Evolutionary conservation across 805 yeast species (phyloP).

Genomic region (Ogataea angusta): DNA sequence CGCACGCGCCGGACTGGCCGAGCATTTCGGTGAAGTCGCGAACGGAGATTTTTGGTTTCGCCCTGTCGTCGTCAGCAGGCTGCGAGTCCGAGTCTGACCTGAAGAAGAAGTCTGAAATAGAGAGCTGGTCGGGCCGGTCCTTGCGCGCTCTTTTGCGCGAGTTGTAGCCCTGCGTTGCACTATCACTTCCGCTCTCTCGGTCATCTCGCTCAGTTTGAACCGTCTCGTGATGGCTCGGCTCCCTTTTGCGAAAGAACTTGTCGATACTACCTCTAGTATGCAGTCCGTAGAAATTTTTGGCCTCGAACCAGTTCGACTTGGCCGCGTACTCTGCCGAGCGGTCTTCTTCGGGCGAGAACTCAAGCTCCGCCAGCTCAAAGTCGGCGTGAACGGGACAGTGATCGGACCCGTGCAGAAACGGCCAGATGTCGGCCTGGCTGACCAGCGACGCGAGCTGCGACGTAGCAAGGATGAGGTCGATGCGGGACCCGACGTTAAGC

Average conservation of each 20-base stretch:
- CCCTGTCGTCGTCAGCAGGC: background rate
- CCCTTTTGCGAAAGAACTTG: slow-evolving; percentile 25
- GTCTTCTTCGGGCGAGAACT: slow-evolving; percentile 1
- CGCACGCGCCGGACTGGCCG: slow-evolving; percentile 9
- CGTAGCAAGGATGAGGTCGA: slow-evolving; percentile 69
- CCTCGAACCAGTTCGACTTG: slow-evolving; percentile 47
- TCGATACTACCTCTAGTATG: slow-evolving; percentile 29
- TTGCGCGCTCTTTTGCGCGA: slow-evolving; percentile 19
- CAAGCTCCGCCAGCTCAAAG: slow-evolving; percentile 32
- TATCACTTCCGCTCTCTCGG: no score
- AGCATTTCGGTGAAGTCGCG: slow-evolving; percentile 23
- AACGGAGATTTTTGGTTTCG: slow-evolving; percentile 10
- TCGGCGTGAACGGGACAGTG: slow-evolving; percentile 91
- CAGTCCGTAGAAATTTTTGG: slow-evolving; percentile 44
- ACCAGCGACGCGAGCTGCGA: slow-evolving; percentile 33
- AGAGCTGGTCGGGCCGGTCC: slow-evolving; percentile 14
- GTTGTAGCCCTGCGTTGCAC: slow-evolving; percentile 7
- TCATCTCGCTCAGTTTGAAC: background rate
- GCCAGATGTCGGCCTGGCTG: slow-evolving; percentile 55
- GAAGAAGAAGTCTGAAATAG: slow-evolving; percentile 27
- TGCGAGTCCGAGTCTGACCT: slow-evolving; percentile 1
- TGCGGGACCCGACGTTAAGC: slow-evolving; percentile 81
- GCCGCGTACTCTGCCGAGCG: slow-evolving; percentile 4
- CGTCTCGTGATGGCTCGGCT: background rate
- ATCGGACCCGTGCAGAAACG: slow-evolving; percentile 78